Base-by-base conservation (phyloP, 305 asterid species). In the Ilex paraguariensis region DNA sequence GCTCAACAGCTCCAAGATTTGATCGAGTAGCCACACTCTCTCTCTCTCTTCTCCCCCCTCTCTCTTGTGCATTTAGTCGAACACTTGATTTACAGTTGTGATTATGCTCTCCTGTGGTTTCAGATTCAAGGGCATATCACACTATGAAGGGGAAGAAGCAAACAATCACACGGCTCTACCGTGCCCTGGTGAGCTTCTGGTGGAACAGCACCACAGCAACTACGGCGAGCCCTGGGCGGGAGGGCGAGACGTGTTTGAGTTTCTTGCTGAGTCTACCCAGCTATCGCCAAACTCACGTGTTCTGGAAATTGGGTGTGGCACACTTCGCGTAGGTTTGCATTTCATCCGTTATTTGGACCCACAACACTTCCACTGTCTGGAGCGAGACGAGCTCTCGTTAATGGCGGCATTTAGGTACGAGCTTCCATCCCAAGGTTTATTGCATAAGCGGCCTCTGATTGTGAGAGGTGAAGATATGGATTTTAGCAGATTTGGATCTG, bases 181-280 rank as follows among this genome's bases (percentile, higher is more conserved):
- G 12, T 93, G 99, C 66, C 97, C 97, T 0, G 95, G 95, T 7
- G 92, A 87, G 65, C 84, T 93, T 54, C 96, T 93, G 4, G 97
- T 93, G 1, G 99, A 93, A 78, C 86, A 87, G 67, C 99, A 93
- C 70, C 97, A 90, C 77, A 93, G 99, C 84, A 82, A 90, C 73
- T 93, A 93, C 30, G 99, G 99, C 53, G 99, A 93, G 80, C 99
- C 99, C 36, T 93, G 99, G 97, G 97, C 99, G 2, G 99, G 97
- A 51, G 99, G 99, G 58, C 81, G 97, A 49, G 99, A 93, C 60
- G 95, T 84, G 21, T 93, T 87, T 53, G 97, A 90, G 54, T 93
- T 87, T 75, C 87, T 93, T 32, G 99, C 96, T 2, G 89, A 76
- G 70, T 74, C 88, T 3, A 71, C 81, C 62, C 78, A 69, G 33